Conservation (phyloP, 1,284 basidiomycete genomes). For the Tilletia setariae region DNA sequence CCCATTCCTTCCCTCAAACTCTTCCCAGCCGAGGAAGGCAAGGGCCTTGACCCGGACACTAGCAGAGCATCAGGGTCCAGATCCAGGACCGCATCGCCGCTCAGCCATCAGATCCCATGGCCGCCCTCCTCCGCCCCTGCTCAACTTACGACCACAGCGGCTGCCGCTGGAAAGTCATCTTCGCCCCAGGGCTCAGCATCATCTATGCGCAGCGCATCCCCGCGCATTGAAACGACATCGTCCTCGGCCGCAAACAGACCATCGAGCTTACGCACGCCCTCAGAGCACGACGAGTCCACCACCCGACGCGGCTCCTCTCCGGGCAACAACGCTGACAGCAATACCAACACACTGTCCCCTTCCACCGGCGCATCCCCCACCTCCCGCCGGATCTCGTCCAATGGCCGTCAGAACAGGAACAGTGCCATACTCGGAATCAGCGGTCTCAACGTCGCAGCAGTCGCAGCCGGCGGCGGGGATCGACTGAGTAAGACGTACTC, state of each 20-base stretch:
- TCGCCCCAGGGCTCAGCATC: not conserved
- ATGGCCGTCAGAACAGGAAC: too few species aligned
- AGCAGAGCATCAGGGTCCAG: too few species aligned
- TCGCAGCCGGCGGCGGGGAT: not conserved
- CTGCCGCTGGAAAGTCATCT: not conserved
- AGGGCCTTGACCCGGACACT: too few species aligned
- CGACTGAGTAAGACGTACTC: conserved; percentile 63
- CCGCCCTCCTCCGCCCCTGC: too few species aligned
- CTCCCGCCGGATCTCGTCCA: not conserved
- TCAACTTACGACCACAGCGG: too few species aligned
- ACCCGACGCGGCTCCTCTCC: not conserved
- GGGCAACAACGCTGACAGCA: not conserved
- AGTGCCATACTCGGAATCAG: too few species aligned
- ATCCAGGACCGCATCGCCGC: too few species aligned
- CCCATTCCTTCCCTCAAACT: not conserved
- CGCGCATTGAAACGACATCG: not conserved
- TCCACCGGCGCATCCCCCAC: not conserved
- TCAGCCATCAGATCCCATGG: too few species aligned
- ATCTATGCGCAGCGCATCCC: not conserved
- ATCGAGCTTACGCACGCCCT: not conserved
- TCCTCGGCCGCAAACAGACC: not conserved
- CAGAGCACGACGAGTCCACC: not conserved
- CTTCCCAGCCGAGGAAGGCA: not conserved
- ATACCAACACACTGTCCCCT: not conserved
- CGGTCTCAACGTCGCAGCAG: not conserved